These are phyloP conservation scores for Schwanniomyces vanrijiae DNA, from an alignment of 805 yeast species.

Conservation along the genomic window DNA sequence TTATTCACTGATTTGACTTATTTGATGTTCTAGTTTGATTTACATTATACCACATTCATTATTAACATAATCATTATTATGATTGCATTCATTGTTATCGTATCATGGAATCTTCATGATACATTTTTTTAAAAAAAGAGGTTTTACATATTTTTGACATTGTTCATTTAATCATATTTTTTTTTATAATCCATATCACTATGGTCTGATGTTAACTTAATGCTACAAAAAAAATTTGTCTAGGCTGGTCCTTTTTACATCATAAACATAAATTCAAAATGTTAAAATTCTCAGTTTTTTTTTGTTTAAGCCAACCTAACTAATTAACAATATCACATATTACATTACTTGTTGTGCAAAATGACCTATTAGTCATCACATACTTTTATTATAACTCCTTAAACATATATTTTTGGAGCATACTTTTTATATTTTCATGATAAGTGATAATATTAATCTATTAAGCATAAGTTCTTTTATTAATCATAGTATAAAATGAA, in stretches of 20 bases:
- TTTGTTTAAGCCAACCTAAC: not conserved
- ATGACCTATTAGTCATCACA: not conserved
- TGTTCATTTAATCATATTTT: not conserved
- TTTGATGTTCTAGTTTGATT: not conserved
- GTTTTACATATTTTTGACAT: not conserved
- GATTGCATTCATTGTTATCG: not conserved
- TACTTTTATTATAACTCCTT: not conserved
- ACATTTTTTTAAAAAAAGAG: not conserved
- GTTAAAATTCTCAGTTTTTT: not conserved
- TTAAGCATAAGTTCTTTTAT: not conserved
- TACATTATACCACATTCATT: not conserved
- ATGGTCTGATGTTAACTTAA: not conserved
- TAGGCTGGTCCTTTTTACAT: not conserved
- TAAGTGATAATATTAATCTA: not conserved
- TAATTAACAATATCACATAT: not conserved
- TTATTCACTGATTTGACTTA: not conserved
- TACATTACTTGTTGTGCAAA: not conserved
- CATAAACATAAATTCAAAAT: not conserved
- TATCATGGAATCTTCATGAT: not conserved
- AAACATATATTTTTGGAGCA: not conserved
- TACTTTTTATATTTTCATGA: not conserved
- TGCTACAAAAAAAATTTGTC: not conserved
- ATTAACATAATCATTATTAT: not conserved
- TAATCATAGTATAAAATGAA: not conserved
- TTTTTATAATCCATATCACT: not conserved